These are phyloP conservation scores for Astrephomene gubernaculifera DNA, from an alignment of 139 green algal species.

Conservation along the genomic window DNA sequence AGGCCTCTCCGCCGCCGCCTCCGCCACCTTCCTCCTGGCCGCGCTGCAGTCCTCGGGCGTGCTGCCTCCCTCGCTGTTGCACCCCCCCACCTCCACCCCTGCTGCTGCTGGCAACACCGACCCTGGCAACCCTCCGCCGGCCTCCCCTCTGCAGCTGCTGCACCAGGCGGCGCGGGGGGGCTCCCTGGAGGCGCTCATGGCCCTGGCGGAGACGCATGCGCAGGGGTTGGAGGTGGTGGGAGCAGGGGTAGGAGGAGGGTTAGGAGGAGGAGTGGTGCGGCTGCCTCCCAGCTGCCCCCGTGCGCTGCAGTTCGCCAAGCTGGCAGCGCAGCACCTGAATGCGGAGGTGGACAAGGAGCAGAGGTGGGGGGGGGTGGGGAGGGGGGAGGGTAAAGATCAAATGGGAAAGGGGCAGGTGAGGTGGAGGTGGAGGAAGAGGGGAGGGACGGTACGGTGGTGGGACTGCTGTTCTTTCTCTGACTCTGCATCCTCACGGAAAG, in stretches of 20 bases:
- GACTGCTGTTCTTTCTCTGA: neutral
- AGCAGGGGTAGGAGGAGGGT: neutral
- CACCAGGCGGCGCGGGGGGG: conserved; percentile 43
- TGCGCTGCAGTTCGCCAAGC: conserved; percentile 27
- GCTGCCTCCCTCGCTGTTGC: conserved; percentile 6
- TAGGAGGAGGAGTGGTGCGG: neutral
- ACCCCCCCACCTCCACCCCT: neutral
- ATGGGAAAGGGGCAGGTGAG: too few relatives aligned
- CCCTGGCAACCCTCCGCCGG: too few relatives aligned
- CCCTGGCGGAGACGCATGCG: conserved; percentile 44
- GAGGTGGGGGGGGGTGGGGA: conserved; percentile 1
- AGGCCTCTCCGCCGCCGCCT: conserved; percentile 16
- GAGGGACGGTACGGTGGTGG: neutral
- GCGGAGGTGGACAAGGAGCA: conserved; percentile 44
- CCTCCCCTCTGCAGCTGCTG: too few relatives aligned
- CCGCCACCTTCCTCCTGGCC: conserved; percentile 39
- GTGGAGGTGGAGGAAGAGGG: conserved; percentile 23
- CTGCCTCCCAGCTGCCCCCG: conserved; percentile 26
- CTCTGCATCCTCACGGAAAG: neutral
- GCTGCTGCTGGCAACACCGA: too few relatives aligned
- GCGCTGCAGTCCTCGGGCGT: conserved; percentile 38
- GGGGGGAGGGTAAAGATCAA: neutral
- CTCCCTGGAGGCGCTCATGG: conserved; percentile 43
- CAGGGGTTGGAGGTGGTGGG: conserved; percentile 13
- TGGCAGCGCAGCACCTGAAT: conserved; percentile 26